Evolutionary conservation across 208 protist species (phyloP), one percentile per base, ranked within the genome.

Genomic region (Trypanosomatidae sp.): DNA sequence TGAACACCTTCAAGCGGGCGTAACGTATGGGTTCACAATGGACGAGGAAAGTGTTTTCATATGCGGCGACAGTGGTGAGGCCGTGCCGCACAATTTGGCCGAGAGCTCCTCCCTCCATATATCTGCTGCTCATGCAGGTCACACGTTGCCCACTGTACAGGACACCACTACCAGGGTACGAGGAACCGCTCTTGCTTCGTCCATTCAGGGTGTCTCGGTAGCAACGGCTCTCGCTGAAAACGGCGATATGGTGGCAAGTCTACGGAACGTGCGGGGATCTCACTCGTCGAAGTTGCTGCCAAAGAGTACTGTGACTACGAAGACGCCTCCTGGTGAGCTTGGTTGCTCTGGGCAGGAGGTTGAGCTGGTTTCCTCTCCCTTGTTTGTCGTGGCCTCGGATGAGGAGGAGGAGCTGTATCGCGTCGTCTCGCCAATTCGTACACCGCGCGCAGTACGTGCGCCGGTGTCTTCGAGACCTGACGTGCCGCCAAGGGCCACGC

Each of bases 21-120:
- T 15, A n/a, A 15, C 60, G 9, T 10, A n/a, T n/a, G 13, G 28
- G n/a, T 3, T 39, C 25, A 36, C 9, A 65, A 83, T 84, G 80
- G 80, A 84, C 30, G 80, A 84, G 44, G 59, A 52, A 9, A 80
- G 74, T 53, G 80, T 79, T 8, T 84, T 84, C 52, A 36, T 41
- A 33, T 39, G 49, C 46, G 64, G 56, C 17, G 71, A 76, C 53
- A 30, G 71, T 53, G 53, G 30, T 17, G 67, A 70, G 28, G 33
- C 8, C 3, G 50, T 4, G 28, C 60, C 22, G 43, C 74, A 53
- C 0, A 47, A 71, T 39, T 49, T 71, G n/a, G 68, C 44, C 8
- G 46, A 74, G 36, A 79, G 53, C 53, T 15, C 69, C 28, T 69
- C 74, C 5, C 55, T 79, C 7, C 62, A 70, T 53, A 74, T 74